Evolutionary conservation across 176 grass and related monocot genomes (phyloP).

Genomic region (Alopecurus myosuroides): DNA sequence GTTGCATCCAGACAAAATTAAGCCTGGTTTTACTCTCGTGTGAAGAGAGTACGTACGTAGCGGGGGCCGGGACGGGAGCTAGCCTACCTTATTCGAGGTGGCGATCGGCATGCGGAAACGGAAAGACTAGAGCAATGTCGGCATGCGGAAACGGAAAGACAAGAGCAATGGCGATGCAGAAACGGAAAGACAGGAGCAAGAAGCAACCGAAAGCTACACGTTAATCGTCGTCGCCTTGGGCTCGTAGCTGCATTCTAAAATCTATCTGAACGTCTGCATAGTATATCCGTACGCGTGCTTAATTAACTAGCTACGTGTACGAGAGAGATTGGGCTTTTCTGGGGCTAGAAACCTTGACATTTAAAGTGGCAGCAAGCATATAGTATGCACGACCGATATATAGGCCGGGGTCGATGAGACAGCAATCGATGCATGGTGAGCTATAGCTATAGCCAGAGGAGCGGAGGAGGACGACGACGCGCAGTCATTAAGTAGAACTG

Average conservation of each 20-base stretch:
- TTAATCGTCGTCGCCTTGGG: background rate
- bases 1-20: background rate
- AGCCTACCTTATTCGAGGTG: background rate
- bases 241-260: background rate
- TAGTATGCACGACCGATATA: background rate
- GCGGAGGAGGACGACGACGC: background rate
- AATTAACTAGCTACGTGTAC: background rate
- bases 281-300: background rate
- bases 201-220: background rate
- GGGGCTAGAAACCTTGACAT: constrained; percentile 22
- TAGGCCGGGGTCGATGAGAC: background rate
- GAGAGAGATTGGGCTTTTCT: constrained; percentile 15
- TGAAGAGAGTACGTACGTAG: background rate
- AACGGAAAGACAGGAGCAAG: constrained; percentile 3
- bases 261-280: background rate
- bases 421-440: background rate
- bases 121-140: background rate
- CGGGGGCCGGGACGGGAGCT: too few relatives aligned
- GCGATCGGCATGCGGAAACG: too few relatives aligned
- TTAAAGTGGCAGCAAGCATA: constrained; percentile 33
- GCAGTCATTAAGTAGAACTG: background rate
- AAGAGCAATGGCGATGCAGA: constrained; percentile 17
- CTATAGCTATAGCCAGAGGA: background rate
- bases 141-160: constrained; percentile 23
- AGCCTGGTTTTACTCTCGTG: background rate